Conservation (phyloP, 23 red algal species). For the Cyanidioschyzon merolae region DNA sequence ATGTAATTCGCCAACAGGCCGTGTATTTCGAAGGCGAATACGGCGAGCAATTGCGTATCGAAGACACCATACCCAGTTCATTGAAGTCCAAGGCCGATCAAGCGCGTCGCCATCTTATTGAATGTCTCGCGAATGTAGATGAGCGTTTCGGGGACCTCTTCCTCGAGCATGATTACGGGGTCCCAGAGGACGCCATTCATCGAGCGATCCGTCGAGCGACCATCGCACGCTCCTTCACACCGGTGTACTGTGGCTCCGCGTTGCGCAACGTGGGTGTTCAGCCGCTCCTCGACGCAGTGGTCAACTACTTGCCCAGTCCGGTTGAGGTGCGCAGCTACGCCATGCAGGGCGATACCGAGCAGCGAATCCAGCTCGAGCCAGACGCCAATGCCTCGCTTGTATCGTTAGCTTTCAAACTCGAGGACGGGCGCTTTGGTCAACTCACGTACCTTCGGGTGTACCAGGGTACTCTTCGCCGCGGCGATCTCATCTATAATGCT, state of each 20-base stretch:
- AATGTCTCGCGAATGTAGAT: slow-evolving; percentile 87
- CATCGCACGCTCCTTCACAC: slow-evolving; percentile 61
- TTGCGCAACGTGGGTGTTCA: slow-evolving; percentile 96
- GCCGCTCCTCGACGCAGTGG: slow-evolving; percentile 76
- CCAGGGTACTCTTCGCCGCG: slow-evolving; percentile 64
- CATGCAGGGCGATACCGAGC: slow-evolving; percentile 21
- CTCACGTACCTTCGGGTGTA: slow-evolving; percentile 93
- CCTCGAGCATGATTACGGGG: slow-evolving; percentile 44
- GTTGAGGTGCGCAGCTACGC: slow-evolving; percentile 49
- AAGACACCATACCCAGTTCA: slow-evolving; percentile 17
- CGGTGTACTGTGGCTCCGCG: slow-evolving; percentile 67
- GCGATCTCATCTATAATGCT: slow-evolving; percentile 61
- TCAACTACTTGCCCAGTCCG: slow-evolving; percentile 82
- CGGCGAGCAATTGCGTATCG: slow-evolving; percentile 50
- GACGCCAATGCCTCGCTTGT: slow-evolving; percentile 51
- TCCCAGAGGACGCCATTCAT: slow-evolving; percentile 47
- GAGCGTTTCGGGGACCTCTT: slow-evolving; percentile 71
- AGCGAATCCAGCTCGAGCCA: slow-evolving; percentile 25
- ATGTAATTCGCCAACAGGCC: slow-evolving; percentile 61
- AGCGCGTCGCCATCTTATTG: slow-evolving; percentile 42
- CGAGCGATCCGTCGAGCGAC: slow-evolving; percentile 76
- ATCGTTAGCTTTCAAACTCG: slow-evolving; percentile 87
- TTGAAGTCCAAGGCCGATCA: slow-evolving; percentile 29
- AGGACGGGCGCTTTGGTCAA: slow-evolving; percentile 93
- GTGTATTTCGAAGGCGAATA: slow-evolving; percentile 84